These are phyloP conservation scores for Penicillium sp. DNA, from an alignment of 2,329 filamentous ascomycete species.

Conservation along the genomic window DNA sequence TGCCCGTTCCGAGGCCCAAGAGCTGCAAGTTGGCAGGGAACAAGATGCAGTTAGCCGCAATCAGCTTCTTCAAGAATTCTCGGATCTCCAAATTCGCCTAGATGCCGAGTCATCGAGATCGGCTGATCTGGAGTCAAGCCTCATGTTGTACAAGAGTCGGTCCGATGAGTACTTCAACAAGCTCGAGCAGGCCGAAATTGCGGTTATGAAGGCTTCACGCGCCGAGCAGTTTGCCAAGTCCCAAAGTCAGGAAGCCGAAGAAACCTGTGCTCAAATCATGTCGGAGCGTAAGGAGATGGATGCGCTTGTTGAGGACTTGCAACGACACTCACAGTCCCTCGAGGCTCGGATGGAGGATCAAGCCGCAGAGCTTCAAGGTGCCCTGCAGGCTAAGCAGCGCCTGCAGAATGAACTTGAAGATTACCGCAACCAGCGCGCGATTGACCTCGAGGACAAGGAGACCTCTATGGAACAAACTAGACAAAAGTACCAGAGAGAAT, in stretches of 20 bases:
- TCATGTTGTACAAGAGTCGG: constrained; percentile 84
- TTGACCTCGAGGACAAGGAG: constrained; percentile 96
- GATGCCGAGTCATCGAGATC: constrained; percentile 85
- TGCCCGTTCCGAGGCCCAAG: constrained; percentile 75
- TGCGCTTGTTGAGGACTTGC: constrained; percentile 78
- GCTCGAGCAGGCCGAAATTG: constrained; percentile 93
- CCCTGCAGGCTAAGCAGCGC: constrained; percentile 84
- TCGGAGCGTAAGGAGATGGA: constrained; percentile 91
- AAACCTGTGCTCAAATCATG: constrained; percentile 85
- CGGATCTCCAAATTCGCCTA: constrained; percentile 87
- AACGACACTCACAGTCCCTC: constrained; percentile 81
- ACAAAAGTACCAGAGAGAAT: constrained; percentile 95
- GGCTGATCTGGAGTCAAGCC: constrained; percentile 76
- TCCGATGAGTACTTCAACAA: constrained; percentile 97
- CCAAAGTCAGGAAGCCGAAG: constrained; percentile 86
- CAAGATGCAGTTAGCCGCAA: constrained; percentile 84
- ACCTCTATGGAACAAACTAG: constrained; percentile 93
- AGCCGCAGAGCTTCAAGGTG: constrained; percentile 81
- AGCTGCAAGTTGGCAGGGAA: constrained; percentile 73
- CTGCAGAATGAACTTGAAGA: constrained; percentile 97
- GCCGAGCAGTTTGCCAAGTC: constrained; percentile 93
- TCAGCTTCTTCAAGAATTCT: constrained; percentile 86
- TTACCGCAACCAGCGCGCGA: constrained; percentile 89
- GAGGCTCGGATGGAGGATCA: constrained; percentile 91
- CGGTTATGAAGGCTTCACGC: constrained; percentile 84